phyloP scores from a whole-genome alignment of 768 basidiomycete species.

The Suillus subaureus region DNA sequence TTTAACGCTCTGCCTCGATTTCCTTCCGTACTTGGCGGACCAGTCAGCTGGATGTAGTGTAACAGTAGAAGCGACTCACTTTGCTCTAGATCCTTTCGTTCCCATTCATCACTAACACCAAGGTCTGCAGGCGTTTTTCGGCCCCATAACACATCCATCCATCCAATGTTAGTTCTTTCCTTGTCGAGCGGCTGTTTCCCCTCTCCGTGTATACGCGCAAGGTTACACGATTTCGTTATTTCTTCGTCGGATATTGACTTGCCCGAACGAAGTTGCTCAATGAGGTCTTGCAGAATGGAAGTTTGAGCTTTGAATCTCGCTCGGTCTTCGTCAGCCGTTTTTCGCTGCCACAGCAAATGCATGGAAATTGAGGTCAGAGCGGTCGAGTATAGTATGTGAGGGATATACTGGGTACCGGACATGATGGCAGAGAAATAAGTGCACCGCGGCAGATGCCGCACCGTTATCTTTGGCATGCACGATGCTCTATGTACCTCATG shows the following conservation, averaged over 20 bases:
- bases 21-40: constrained; percentile 14
- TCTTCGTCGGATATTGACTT: constrained; percentile 50
- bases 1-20: constrained; percentile 5
- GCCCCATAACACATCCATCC: constrained; percentile 56
- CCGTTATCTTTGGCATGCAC: not conserved
- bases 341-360: constrained; percentile 61
- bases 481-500: not conserved
- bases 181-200: constrained; percentile 12
- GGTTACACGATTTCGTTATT: constrained; percentile 52
- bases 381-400: constrained; percentile 65
- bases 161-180: constrained; percentile 34
- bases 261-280: constrained; percentile 51
- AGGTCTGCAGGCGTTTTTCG: constrained; percentile 25
- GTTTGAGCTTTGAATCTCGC: constrained; percentile 57
- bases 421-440: constrained; percentile 16
- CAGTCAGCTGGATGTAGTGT: not conserved
- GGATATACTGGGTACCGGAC: constrained; percentile 48
- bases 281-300: constrained; percentile 64
- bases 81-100: constrained; percentile 40
- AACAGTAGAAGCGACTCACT: constrained; percentile 30
- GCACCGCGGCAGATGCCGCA: not conserved
- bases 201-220: constrained; percentile 45
- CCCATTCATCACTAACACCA: constrained; percentile 36
- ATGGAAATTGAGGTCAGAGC: constrained; percentile 69
- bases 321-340: constrained; percentile 51